Evolutionary conservation across 352 stramenopile genomes (phyloP), one percentile per base, ranked within the genome.

Genomic region (Phytophthora cactorum): DNA sequence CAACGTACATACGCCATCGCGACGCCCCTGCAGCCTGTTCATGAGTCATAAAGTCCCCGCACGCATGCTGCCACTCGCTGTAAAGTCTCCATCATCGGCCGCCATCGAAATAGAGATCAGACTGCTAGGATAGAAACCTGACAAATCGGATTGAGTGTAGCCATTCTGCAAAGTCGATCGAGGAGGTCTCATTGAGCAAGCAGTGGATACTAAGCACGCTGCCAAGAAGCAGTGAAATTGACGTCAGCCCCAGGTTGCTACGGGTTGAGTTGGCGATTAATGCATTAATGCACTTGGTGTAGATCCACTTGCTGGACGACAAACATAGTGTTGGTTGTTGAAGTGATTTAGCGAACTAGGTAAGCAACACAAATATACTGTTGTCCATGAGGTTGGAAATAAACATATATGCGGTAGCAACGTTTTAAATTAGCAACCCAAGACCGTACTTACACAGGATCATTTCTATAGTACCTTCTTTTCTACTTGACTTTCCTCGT

Each of bases 21-120:
- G 10, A 44, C 36, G 8, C 59, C 46, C 39, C n/a, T 49, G 15
- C 11, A 57, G 39, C 15, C 29, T 43, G 17, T 27, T 15, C 11
- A 27, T 41, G 11, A 63, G 15, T 15, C 36, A 12, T 14, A n/a
- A 58, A 66, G 50, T 32, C 15, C 34, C 64, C 17, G 29, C 64
- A 63, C 56, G 64, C 64, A 72, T 58, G 51, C 25, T 63, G 52
- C 54, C 64, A n/a, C 64, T 67, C 64, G 58, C 64, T 63, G 15
- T 28, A 43, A 68, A 63, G 45, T 49, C 51, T 67, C 14, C 64
- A 72, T 72, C 64, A 72, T 72, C 64, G 49, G 64, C 64, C 52
- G 36, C 34, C 36, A 17, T 43, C 6, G 8, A 22, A 38, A 38
- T 38, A 34, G 29, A 34, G 7, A 34, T 34, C 29, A 8, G 12